Base-by-base conservation (phyloP, 2,329 filamentous ascomycete species). In the Teratosphaeria pseudoeucalypti region DNA sequence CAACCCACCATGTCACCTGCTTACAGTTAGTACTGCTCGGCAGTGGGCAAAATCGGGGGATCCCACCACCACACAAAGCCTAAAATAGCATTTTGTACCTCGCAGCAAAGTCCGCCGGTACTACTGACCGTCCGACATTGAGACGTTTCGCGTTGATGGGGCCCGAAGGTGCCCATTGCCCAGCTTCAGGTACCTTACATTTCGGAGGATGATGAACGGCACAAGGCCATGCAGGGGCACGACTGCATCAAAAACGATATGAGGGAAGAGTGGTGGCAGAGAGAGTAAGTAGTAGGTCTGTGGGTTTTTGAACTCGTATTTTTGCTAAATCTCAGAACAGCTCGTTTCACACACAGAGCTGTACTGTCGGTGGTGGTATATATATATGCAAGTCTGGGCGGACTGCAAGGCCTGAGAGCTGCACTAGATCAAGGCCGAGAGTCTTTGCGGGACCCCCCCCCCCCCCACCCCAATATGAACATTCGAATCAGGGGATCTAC, bases 391-490 rank as follows among this genome's bases (percentile, higher is more conserved):
- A 49, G 23, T 23, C 43, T 49, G 43, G 23, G 43, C 43, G 23
- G 43, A 49, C 43, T 49, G 16, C 43, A 26, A 49, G 57, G 58
- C 61, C 64, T 62, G 66, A 71, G 68, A 70, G 69, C 69, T 71
- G 68, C 69, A 70, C 68, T 71, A 71, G 69, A 68, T 71, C 66
- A 68, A 58, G 61, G 58, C 59, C 56, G 52, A 34, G 16, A 34
- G 16, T 52, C 27, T 47, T 29, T 23, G 23, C 23, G 23, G n/a
- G n/a, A n/a, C n/a, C n/a, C n/a, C 23, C 23, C 23, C 23, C 23
- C 1, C 23, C 23, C 1, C 23, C 23, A 27, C 65, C 57, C 43
- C 56, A 57, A 63, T n/a, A 56, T 53, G 34, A 32, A 54, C 53
- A 34, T 7, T 23, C 52, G 56, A 55, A 57, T 32, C 58, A 47